Conservation (phyloP, 352 stramenopile genomes). For the Peronospora belbahrii region DNA sequence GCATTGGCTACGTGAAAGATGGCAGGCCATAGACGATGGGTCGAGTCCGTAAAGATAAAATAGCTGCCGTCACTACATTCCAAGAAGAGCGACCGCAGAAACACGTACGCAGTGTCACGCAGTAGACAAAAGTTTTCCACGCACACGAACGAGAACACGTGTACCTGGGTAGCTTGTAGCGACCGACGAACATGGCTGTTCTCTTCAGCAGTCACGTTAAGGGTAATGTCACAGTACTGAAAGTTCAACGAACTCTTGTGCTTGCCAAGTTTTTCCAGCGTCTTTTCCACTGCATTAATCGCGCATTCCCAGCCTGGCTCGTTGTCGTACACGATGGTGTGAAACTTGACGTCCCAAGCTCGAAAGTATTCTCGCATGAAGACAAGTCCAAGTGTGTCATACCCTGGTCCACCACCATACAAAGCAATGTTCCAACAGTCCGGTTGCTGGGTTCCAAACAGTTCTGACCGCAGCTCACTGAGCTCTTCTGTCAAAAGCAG, state of each 20-base stretch:
- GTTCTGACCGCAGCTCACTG: conserved; percentile 34
- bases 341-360: conserved; percentile 34
- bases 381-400: conserved; percentile 44
- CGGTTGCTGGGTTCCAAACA: conserved; percentile 32
- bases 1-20: conserved; percentile 39
- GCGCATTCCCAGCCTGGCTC: conserved; percentile 49
- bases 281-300: conserved; percentile 26
- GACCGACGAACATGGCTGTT: conserved; percentile 31
- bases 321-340: conserved; percentile 63
- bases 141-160: conserved; percentile 68
- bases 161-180: conserved; percentile 29
- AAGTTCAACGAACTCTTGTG: conserved; percentile 30
- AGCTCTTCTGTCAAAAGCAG: conserved; percentile 48
- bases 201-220: conserved; percentile 26
- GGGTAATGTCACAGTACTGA: conserved; percentile 54
- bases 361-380: conserved; percentile 52
- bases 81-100: conserved; percentile 46
- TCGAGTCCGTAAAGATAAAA: conserved; percentile 68
- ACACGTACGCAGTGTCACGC: conserved; percentile 34
- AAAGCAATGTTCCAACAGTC: conserved; percentile 40
- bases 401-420: conserved; percentile 56
- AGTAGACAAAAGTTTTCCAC: conserved; percentile 63
- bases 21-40: conserved; percentile 57
- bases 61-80: conserved; percentile 27
- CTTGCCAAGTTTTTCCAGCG: conserved; percentile 22